Evolutionary conservation across 2,329 filamentous ascomycete species (phyloP), one percentile per base, ranked within the genome.

Genomic region (Westerdykella aurantiaca): DNA sequence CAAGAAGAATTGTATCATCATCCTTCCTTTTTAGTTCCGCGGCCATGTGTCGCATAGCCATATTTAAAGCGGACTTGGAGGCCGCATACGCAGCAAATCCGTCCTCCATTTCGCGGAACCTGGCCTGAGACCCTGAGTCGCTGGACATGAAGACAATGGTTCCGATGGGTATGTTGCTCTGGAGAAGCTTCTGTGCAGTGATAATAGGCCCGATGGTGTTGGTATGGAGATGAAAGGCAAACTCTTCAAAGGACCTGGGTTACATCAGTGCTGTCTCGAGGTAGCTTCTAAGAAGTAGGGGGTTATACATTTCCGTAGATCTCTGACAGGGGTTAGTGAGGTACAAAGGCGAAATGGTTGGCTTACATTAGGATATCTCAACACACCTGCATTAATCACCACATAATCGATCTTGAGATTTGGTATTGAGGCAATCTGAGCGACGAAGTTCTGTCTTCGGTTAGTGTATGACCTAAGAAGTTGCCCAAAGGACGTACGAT

Each of bases 171-270:
- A 74, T 71, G 29, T 64, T 63, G 7, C 69, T 68, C 41, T 72
- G 62, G 0, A 80, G 67, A 3, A 80, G 64, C 42, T 72, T 71
- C 46, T 78, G 75, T 2, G 77, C 77, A 31, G 71, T 70, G 45
- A 80, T 72, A 46, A 80, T 75, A n/a, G 78, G 78, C 0, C 78
- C 77, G 43, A 81, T 76, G 13, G 76, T 77, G 57, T 80, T 80
- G 34, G 76, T 79, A 42, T 77, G 70, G 4, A 80, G 66, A 51
- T 80, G 77, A 47, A 75, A 71, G 10, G 73, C 69, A 47, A 80
- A 79, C 35, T 74, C 68, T 25, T 72, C 63, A 56, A 76, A 79
- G 6, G 75, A 73, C 41, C 75, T 78, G 45, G 25, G 38, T 23
- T 7, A 35, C 21, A 21, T 37, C 14, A 14, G 34, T 11, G 31